phyloP scores from a whole-genome alignment of 148 eudicot species.

The Rhododendron ferrugineum region DNA sequence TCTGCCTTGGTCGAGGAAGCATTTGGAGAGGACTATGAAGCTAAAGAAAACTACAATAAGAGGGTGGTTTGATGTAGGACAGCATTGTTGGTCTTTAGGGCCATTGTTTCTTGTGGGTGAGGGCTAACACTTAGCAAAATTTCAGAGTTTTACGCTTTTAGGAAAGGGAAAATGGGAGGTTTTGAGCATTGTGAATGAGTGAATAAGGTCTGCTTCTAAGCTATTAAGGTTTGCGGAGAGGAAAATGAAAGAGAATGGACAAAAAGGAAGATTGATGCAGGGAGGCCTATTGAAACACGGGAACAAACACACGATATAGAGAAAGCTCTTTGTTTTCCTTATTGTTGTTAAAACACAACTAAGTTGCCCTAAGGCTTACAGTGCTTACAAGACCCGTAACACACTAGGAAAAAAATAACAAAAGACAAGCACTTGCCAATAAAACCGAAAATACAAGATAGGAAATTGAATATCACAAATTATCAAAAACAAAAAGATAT shows the following conservation, averaged over 20 bases:
- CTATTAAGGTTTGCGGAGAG: neutral
- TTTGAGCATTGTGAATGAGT: neutral
- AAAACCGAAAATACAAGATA: neutral
- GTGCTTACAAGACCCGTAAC: neutral
- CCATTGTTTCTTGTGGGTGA: conserved; percentile 2
- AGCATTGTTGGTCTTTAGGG: neutral
- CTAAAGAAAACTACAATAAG: neutral
- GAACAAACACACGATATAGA: neutral
- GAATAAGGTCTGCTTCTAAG: neutral
- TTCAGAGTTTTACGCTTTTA: neutral
- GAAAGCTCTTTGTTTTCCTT: neutral
- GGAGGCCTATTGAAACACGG: neutral
- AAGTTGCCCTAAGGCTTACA: neutral
- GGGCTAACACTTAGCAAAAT: neutral
- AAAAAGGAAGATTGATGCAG: neutral
- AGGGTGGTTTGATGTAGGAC: neutral
- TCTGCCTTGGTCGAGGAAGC: neutral
- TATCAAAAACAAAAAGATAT: neutral
- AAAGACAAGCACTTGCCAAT: neutral
- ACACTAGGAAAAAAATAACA: neutral
- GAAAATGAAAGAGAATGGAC: neutral
- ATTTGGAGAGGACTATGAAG: neutral
- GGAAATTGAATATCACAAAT: neutral
- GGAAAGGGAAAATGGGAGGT: neutral
- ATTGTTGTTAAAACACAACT: neutral